phyloP scores from a whole-genome alignment of 1,284 basidiomycete species.

The Ustilago nuda region DNA sequence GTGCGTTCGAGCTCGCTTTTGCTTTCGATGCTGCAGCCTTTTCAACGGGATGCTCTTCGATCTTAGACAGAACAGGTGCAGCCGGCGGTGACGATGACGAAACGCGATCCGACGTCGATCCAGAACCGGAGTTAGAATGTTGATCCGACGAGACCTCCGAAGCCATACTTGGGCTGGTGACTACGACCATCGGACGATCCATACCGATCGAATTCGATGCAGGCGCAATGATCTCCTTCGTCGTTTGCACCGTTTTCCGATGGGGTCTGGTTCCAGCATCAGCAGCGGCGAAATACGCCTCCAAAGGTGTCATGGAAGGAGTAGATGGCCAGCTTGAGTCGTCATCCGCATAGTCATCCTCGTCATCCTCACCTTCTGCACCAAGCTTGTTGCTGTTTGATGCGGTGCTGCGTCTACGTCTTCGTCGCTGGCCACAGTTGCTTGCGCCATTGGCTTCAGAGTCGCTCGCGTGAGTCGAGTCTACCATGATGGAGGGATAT shows the following conservation, averaged over 20 bases:
- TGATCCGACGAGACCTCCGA: conserved; percentile 45
- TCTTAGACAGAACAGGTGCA: conserved; percentile 27
- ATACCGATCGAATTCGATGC: conserved; percentile 24
- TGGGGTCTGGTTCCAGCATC: conserved; percentile 7
- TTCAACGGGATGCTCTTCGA: conserved; percentile 25
- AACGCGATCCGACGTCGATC: conserved; percentile 20
- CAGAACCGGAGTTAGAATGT: conserved; percentile 39
- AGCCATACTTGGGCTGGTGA: conserved; percentile 45
- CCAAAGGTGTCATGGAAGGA: conserved; percentile 44
- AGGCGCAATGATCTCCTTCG: conserved; percentile 34
- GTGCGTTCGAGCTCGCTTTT: background rate
- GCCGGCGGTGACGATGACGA: conserved; percentile 28
- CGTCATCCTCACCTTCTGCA: conserved; percentile 26
- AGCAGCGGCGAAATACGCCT: conserved; percentile 35
- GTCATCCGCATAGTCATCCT: conserved; percentile 34
- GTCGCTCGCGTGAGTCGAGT: conserved; percentile 40
- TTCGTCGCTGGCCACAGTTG: conserved; percentile 5
- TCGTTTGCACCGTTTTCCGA: conserved; percentile 28
- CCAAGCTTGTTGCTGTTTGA: conserved; percentile 24
- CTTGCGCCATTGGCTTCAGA: conserved; percentile 27
- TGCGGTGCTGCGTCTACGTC: conserved; percentile 30
- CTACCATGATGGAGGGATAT: conserved; percentile 43
- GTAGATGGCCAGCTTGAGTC: conserved; percentile 54
- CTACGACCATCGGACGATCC: conserved; percentile 47
- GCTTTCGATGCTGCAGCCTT: background rate